These are phyloP conservation scores for Kodamaea derodonti DNA, from an alignment of 1,139 yeast genomes.

Conservation along the genomic window DNA sequence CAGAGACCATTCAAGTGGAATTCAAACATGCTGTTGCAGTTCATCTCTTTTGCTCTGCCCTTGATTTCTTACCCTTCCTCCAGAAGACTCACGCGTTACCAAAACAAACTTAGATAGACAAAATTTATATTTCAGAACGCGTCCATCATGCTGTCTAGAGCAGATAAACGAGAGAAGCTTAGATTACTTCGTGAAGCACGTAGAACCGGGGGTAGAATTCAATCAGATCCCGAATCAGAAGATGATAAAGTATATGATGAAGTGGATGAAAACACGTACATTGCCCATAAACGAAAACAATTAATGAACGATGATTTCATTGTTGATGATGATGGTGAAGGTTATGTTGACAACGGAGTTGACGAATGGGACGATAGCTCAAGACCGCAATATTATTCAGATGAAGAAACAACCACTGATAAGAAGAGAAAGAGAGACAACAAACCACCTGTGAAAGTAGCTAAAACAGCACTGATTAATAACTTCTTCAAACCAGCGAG, in stretches of 20 bases:
- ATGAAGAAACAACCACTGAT: constrained; percentile 36
- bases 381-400: constrained; percentile 50
- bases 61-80: no score
- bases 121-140: not conserved
- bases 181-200: constrained; percentile 41
- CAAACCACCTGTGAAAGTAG: constrained; percentile 40
- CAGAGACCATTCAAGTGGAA: no score
- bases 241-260: constrained; percentile 68
- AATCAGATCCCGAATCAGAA: constrained; percentile 19
- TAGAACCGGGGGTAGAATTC: constrained; percentile 28
- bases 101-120: no score
- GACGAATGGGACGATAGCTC: constrained; percentile 76
- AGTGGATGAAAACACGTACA: constrained; percentile 75
- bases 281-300: constrained; percentile 74
- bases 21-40: no score
- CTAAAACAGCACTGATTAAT: constrained; percentile 49
- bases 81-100: no score
- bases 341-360: constrained; percentile 87
- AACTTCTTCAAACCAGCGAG: constrained; percentile 49
- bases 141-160: constrained; percentile 20
- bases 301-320: constrained; percentile 88
- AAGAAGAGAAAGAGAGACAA: constrained; percentile 27
- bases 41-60: no score
- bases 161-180: constrained; percentile 32
- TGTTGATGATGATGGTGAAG: constrained; percentile 88